Evolutionary conservation across 805 yeast genomes (phyloP).

Genomic region (Yamadazyma paraphyllophila): DNA sequence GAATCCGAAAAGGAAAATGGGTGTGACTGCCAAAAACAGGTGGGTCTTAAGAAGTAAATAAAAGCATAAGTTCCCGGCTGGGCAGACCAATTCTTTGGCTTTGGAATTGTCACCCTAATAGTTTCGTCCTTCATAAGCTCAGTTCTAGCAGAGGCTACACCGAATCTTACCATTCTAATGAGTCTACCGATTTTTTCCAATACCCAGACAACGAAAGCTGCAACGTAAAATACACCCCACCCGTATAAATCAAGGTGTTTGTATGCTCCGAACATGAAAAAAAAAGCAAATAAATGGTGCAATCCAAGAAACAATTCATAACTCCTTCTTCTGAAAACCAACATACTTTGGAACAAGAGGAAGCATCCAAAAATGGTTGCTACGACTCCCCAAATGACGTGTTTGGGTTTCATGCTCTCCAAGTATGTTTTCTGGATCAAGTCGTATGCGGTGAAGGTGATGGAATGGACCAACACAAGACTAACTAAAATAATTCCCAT

Average conservation of each 20-base stretch:
- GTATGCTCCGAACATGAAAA: constrained; percentile 54
- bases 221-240: constrained; percentile 22
- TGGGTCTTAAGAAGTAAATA: constrained; percentile 32
- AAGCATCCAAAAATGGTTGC: constrained; percentile 31
- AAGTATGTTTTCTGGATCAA: neutral
- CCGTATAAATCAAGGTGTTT: constrained; percentile 42
- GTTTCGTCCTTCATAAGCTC: constrained; percentile 34
- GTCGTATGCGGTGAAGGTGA: constrained; percentile 42
- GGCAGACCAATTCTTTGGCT: constrained; percentile 18
- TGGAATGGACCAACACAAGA: constrained; percentile 43
- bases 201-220: constrained; percentile 34
- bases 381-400: constrained; percentile 25
- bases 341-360: constrained; percentile 47
- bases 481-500: constrained; percentile 43
- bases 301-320: constrained; percentile 49
- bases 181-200: constrained; percentile 31
- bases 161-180: constrained; percentile 25
- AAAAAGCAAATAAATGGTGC: constrained; percentile 28
- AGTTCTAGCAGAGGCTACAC: constrained; percentile 29
- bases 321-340: constrained; percentile 44
- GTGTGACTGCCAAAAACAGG: constrained; percentile 43
- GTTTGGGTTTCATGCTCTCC: constrained; percentile 10
- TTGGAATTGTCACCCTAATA: constrained; percentile 30
- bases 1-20: constrained; percentile 38
- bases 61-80: constrained; percentile 38